phyloP scores from a whole-genome alignment of 345 rosid species.

The Melastoma malabathricum region DNA sequence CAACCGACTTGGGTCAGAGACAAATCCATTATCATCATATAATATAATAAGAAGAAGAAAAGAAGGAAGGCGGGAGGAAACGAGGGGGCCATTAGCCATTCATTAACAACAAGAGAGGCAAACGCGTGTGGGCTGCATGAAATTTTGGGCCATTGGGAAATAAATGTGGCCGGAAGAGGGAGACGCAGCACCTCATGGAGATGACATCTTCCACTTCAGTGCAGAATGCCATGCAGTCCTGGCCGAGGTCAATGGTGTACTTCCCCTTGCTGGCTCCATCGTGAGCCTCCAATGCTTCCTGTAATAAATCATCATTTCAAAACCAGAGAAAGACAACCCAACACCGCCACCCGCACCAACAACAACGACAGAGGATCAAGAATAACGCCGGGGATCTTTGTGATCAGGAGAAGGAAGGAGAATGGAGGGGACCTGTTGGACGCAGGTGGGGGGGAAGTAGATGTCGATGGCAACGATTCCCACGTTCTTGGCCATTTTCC shows the following conservation, averaged over 20 bases:
- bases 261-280: slow-evolving; percentile 98
- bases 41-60: neutral
- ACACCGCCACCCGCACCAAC: too few relatives aligned
- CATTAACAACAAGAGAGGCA: too few relatives aligned
- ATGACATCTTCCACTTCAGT: slow-evolving; percentile 98
- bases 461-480: slow-evolving; percentile 92
- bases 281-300: slow-evolving; percentile 91
- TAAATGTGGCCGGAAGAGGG: neutral
- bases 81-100: too few relatives aligned
- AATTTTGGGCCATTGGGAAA: too few relatives aligned
- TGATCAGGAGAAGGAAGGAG: slow-evolving; percentile 1
- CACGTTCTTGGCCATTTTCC: slow-evolving; percentile 83
- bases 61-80: too few relatives aligned
- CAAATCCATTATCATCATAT: neutral
- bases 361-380: too few relatives aligned
- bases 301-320: neutral
- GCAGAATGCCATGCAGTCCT: slow-evolving; percentile 94
- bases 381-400: too few relatives aligned
- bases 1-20: slow-evolving; percentile 5
- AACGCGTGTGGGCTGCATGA: too few relatives aligned
- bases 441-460: slow-evolving; percentile 93
- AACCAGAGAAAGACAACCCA: too few relatives aligned
- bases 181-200: slow-evolving; percentile 72
- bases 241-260: slow-evolving; percentile 98
- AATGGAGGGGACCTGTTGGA: slow-evolving; percentile 62